Conservation (phyloP, 495 filamentous ascomycete species). For the Penicillium cinerascens region DNA sequence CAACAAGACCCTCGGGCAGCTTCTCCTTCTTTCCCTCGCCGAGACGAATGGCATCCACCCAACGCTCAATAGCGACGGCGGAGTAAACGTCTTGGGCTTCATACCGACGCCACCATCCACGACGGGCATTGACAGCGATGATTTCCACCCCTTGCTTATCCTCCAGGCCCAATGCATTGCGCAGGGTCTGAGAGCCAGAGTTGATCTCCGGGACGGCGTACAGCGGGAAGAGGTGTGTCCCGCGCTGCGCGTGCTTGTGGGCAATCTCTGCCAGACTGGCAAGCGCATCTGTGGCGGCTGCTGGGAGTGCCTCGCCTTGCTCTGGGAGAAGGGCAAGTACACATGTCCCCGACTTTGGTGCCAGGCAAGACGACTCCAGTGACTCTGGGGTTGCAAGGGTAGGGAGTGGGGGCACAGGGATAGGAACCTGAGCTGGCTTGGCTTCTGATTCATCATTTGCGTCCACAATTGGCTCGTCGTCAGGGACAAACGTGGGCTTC, state of each 20-base stretch:
- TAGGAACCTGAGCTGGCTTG: slow-evolving; percentile 48
- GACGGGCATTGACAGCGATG: slow-evolving; percentile 77
- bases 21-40: slow-evolving; percentile 80
- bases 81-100: slow-evolving; percentile 44
- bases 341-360: slow-evolving; percentile 74
- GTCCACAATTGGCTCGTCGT: slow-evolving; percentile 43
- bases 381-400: slow-evolving; percentile 54
- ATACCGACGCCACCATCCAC: slow-evolving; percentile 81
- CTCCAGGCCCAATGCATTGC: slow-evolving; percentile 57
- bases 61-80: slow-evolving; percentile 59
- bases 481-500: slow-evolving; percentile 23
- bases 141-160: slow-evolving; percentile 52
- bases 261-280: slow-evolving; percentile 66
- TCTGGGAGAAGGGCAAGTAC: slow-evolving; percentile 74
- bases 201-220: slow-evolving; percentile 69
- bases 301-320: slow-evolving; percentile 36
- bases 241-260: slow-evolving; percentile 64
- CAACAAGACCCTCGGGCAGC: slow-evolving; percentile 71
- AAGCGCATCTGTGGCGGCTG: slow-evolving; percentile 52
- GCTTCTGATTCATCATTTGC: slow-evolving; percentile 33
- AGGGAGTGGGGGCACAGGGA: slow-evolving; percentile 39
- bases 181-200: slow-evolving; percentile 50
- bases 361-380: slow-evolving; percentile 69
- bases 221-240: slow-evolving; percentile 75
- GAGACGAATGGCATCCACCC: slow-evolving; percentile 84